A percentile compares a stretch with the other conserved stretches of the same genome.
phyloP scores from a whole-genome alignment of 2,329 filamentous ascomycete species.

The Uncinocarpus reesii region DNA sequence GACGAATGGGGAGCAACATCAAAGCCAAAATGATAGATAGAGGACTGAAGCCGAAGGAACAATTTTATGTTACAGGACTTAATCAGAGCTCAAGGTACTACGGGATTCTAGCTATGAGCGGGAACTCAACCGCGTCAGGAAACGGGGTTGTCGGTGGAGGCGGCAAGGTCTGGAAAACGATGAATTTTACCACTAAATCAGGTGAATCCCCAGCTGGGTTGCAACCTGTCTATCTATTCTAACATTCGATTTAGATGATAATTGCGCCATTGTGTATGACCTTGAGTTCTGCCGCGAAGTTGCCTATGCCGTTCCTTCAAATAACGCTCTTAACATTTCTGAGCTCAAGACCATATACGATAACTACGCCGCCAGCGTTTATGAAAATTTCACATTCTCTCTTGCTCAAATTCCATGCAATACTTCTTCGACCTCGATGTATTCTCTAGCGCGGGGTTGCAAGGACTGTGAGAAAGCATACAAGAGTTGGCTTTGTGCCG shows the following conservation, averaged over 20 bases:
- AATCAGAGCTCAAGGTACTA: conserved; percentile 61
- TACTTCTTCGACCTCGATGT: conserved; percentile 59
- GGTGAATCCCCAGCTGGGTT: conserved; percentile 42
- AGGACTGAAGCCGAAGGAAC: conserved; percentile 64
- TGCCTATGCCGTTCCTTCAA: conserved; percentile 83
- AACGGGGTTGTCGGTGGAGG: conserved; percentile 56
- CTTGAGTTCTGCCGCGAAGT: conserved; percentile 82
- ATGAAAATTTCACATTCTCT: conserved; percentile 67
- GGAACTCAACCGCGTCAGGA: conserved; percentile 46
- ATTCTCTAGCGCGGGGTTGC: conserved; percentile 71
- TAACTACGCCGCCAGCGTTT: conserved; percentile 57
- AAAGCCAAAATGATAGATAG: conserved; percentile 58
- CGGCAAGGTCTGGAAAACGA: conserved; percentile 60
- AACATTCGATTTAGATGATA: conserved; percentile 48
- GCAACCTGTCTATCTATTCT: not conserved
- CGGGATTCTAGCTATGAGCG: conserved; percentile 58
- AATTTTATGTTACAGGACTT: conserved; percentile 73
- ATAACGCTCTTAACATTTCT: conserved; percentile 53
- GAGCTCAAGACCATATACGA: conserved; percentile 68
- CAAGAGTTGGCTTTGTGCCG: conserved; percentile 89
- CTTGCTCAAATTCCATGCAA: conserved; percentile 80
- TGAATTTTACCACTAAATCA: conserved; percentile 66
- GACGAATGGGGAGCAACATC: conserved; percentile 49
- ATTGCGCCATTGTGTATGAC: conserved; percentile 76
- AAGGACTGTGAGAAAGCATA: conserved; percentile 67